Evolutionary conservation across 768 basidiomycete genomes (phyloP).

Genomic region (Podaxis sp.): DNA sequence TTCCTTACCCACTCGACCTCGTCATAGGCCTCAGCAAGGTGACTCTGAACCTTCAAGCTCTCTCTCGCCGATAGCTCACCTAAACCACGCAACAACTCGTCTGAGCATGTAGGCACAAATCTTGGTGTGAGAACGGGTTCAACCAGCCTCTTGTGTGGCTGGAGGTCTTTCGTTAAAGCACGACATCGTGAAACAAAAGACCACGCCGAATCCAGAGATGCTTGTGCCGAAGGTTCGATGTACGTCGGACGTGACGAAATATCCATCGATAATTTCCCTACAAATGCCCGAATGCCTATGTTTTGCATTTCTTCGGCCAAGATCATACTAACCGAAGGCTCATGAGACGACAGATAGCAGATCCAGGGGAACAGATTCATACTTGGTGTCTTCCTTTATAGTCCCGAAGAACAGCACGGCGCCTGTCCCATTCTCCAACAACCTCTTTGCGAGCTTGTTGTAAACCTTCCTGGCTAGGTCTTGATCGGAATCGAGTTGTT

Average conservation of each 20-base stretch:
- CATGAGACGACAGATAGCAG: not conserved
- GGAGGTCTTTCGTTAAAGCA: conserved; percentile 37
- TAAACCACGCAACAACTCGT: conserved; percentile 64
- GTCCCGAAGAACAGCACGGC: conserved; percentile 82
- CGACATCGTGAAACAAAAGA: conserved; percentile 58
- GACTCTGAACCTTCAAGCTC: conserved; percentile 69
- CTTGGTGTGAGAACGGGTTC: conserved; percentile 87
- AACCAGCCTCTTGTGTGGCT: conserved; percentile 51
- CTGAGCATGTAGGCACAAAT: conserved; percentile 87
- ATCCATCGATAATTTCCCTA: conserved; percentile 90
- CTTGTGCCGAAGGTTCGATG: conserved; percentile 54
- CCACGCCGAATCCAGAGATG: conserved; percentile 49
- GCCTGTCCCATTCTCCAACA: conserved; percentile 76
- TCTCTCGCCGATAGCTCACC: conserved; percentile 49
- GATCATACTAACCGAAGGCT: conserved; percentile 54
- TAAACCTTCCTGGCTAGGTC: conserved; percentile 69
- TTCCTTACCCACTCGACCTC: conserved; percentile 70
- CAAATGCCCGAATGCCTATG: conserved; percentile 72
- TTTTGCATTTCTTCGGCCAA: conserved; percentile 73
- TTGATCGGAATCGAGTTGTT: conserved; percentile 63
- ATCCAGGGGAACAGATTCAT: not conserved
- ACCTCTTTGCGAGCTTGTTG: conserved; percentile 57
- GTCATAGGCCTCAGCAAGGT: conserved; percentile 79
- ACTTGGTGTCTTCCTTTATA: conserved; percentile 83
- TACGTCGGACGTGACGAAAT: conserved; percentile 68